These are phyloP conservation scores for Metarhizium robertsii DNA, from an alignment of 2,329 filamentous ascomycete genomes.

Conservation along the genomic window DNA sequence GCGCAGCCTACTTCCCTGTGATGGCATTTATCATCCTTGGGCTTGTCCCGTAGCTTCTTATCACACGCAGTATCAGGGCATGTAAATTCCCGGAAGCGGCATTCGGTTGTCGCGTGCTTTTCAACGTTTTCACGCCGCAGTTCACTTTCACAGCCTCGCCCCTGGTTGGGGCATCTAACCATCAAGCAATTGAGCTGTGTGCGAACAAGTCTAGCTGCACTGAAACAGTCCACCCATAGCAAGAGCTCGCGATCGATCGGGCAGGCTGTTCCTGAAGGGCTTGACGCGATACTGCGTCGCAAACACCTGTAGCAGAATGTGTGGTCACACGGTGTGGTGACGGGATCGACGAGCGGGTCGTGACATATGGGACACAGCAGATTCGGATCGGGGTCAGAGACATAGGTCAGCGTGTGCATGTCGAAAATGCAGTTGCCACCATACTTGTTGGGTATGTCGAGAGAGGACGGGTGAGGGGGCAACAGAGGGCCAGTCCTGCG, in stretches of 20 bases:
- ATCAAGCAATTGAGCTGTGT: constrained; percentile 52
- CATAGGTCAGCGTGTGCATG: constrained; percentile 35
- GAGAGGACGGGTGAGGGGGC: constrained; percentile 27
- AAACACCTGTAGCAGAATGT: constrained; percentile 55
- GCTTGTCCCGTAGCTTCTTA: constrained; percentile 40
- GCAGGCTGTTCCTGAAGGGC: constrained; percentile 34
- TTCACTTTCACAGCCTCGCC: constrained; percentile 39
- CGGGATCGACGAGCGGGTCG: constrained; percentile 48
- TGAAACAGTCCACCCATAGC: constrained; percentile 29
- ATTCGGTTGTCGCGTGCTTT: constrained; percentile 47
- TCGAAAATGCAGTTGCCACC: constrained; percentile 32
- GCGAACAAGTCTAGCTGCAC: constrained; percentile 37
- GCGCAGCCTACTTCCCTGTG: constrained; percentile 42
- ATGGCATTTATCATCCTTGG: constrained; percentile 42
- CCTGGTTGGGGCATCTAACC: constrained; percentile 48
- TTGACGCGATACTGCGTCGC: constrained; percentile 29
- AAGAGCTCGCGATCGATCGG: constrained; percentile 47
- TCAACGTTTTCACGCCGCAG: constrained; percentile 45
- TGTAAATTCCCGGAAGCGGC: constrained; percentile 43
- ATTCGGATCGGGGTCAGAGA: constrained; percentile 34
- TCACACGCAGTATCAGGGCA: constrained; percentile 45
- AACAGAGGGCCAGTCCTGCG: constrained; percentile 24
- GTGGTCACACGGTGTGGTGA: constrained; percentile 55
- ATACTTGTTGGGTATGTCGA: constrained; percentile 28
- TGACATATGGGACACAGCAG: constrained; percentile 49